Base-by-base conservation (phyloP, 1,139 yeast genomes). In the Yamadazyma taylorii region DNA sequence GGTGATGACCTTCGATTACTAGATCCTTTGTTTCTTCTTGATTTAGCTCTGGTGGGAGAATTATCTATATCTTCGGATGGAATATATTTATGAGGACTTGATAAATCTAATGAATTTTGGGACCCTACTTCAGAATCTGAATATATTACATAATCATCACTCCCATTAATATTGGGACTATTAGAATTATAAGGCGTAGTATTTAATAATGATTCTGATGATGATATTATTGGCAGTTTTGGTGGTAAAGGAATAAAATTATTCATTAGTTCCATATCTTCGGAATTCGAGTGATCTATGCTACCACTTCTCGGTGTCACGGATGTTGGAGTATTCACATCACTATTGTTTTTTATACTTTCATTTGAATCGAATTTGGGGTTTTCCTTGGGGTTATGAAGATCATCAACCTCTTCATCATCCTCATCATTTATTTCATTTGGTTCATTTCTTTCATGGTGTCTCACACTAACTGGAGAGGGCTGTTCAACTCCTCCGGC, bases 71-170 rank as follows among this genome's bases (percentile, higher is more conserved):
- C 39, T 7, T 34, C 34, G 3, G 31, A 17, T 3, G 16, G 24
- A 9, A 21, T 37, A 27, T 16, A 27, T 35, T 32, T 33, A 19
- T 34, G 41, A 21, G 37, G 34, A 13, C 43, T 40, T 24, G 36
- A 39, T 26, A 50, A 40, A n/a, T 57, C 61, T 9, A 62, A 41
- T 5, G 69, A 64, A 41, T 62, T 57, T 39, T 59, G 68, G 4
- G 70, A 63, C 3, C 64, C 70, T 3, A 60, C 60, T 36, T 68
- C 74, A 0, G 72, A 66, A 41, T 68, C 74, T 0, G 72, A 63
- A 42, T 56, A 66, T 9, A 68, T 48, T 15, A 60, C 71, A 37
- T 53, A 56, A 11, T 66, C 73, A 36, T 66, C 71, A 27, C 47
- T 46, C 31, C 51, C 41, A 30, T 41, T 36, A 16, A 15, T 21